Evolutionary conservation across 2,329 filamentous ascomycete genomes (phyloP).

Genomic region (Didymella sp.): DNA sequence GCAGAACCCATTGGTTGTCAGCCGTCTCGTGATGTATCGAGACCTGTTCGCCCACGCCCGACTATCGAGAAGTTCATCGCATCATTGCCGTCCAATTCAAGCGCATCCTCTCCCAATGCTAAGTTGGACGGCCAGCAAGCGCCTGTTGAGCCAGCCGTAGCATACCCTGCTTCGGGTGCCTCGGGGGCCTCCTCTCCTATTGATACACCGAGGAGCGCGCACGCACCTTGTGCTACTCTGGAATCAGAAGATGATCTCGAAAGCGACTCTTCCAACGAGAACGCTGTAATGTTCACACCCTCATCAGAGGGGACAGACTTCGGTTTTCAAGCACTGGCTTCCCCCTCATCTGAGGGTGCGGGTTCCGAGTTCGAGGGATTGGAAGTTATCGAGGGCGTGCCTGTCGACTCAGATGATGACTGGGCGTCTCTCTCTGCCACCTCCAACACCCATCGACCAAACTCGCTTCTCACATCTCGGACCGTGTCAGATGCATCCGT

Average conservation of each 20-base stretch:
- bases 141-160: background rate
- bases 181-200: background rate
- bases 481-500: background rate
- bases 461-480: background rate
- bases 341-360: background rate
- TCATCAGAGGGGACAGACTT: background rate
- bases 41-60: background rate
- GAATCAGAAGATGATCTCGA: background rate
- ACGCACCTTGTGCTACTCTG: too few species aligned
- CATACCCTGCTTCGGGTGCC: background rate
- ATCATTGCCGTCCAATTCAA: background rate
- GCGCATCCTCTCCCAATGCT: background rate
- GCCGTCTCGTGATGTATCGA: background rate
- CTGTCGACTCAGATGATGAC: slow-evolving; percentile 2
- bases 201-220: background rate
- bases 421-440: slow-evolving; percentile 1
- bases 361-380: background rate
- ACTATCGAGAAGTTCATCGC: background rate
- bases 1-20: background rate
- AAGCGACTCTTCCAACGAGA: background rate
- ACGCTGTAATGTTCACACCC: background rate
- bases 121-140: background rate
- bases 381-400: background rate
- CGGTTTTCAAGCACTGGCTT: background rate
- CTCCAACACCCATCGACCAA: background rate